A percentile compares a stretch with the other conserved stretches of the same genome.
Conservation (phyloP, 306 rosid genomes). For the Alnus rubra region DNA sequence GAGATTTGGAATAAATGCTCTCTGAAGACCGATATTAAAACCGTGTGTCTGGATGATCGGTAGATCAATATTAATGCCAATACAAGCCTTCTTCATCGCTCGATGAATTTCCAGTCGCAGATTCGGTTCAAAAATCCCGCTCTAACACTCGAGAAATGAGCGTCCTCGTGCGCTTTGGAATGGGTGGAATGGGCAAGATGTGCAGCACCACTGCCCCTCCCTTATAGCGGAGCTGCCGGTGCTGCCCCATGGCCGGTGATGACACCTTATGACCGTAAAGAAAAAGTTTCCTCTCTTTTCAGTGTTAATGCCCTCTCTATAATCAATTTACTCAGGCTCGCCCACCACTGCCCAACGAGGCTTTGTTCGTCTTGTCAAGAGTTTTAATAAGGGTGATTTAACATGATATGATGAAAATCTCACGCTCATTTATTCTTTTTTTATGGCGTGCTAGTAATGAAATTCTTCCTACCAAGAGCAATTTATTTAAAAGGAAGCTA, state of each 20-base stretch:
- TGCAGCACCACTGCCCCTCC: neutral
- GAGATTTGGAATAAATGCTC: too few species aligned
- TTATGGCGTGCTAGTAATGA: too few species aligned
- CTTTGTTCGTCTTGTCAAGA: too few species aligned
- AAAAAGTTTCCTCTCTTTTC: neutral
- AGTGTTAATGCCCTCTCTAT: neutral
- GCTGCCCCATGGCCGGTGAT: neutral
- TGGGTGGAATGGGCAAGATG: neutral
- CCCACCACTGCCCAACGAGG: neutral
- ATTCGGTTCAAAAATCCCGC: neutral
- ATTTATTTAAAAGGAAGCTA: too few species aligned
- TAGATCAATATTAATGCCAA: neutral
- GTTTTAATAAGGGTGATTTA: too few species aligned
- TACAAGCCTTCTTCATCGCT: neutral
- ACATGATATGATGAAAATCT: too few species aligned
- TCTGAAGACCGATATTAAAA: too few species aligned
- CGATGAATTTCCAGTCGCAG: neutral
- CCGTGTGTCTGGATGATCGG: too few species aligned
- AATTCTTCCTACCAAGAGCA: too few species aligned
- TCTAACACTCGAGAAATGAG: neutral
- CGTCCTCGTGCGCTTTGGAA: neutral
- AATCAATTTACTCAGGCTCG: neutral
- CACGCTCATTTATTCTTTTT: too few species aligned
- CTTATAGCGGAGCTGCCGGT: neutral
- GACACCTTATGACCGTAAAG: neutral